Evolutionary conservation across 768 basidiomycete genomes (phyloP), one percentile per base, ranked within the genome.

Genomic region (Sutorius australiensis): DNA sequence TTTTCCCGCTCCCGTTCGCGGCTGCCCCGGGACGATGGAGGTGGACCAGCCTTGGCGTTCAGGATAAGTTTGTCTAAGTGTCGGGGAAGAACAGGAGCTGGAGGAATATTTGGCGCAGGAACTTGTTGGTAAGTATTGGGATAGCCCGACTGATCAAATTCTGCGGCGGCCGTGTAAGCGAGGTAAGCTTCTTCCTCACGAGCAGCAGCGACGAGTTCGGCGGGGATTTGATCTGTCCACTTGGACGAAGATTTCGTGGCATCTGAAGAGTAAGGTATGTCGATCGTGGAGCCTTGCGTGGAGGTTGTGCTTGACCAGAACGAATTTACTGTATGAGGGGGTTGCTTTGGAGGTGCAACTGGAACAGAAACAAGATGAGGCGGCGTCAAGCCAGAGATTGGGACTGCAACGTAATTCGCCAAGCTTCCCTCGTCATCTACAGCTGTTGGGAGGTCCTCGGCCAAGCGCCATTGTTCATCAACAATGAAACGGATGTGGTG

Each of bases 401-500:
- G 58, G 46, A 73, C 64, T 40, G 87, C 84, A 53, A 98, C 85
- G 67, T 95, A 98, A 73, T 98, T 98, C 48, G 95, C 92, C 41
- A 98, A 77, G 27, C 87, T 88, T 31, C 95, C 95, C 62, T 93
- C 89, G 66, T 98, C 94, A 65, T 94, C 92, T 43, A 95, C 92
- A 1, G 92, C 92, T 24, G 88, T 86, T 6, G 90, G 88, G n/a
- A 86, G 78, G 57, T 89, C 83, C 57, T 86, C 80, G 3, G 87
- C 81, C 7, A 88, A 82, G 55, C 87, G 82, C 84, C 87, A 92
- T 42, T 84, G 80, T 43, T 88, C 90, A 67, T 98, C 95, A 55
- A 98, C 90, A 58, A 98, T 82, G 77, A 97, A 98, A 53, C 94
- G 91, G 66, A 98, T 79, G 58, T 94, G 90, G 65, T 98, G 93